Evolutionary conservation across 768 basidiomycete genomes (phyloP).

Genomic region (Rhizopogon vinicolor): DNA sequence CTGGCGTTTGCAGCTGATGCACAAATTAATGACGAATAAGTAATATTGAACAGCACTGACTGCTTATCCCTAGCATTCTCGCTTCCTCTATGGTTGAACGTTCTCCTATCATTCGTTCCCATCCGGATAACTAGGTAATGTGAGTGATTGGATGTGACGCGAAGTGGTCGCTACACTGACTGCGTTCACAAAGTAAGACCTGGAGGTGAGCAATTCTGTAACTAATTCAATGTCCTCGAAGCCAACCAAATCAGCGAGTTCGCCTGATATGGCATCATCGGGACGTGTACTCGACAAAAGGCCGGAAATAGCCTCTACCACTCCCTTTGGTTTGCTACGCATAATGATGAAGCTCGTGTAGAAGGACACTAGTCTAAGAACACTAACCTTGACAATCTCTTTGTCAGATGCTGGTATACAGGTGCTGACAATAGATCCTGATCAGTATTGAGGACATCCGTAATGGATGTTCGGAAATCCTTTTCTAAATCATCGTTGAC

Average conservation of each 20-base stretch:
- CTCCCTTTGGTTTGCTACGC: conserved; percentile 2
- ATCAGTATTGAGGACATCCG: background rate
- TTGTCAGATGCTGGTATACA: background rate
- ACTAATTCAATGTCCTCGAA: conserved; percentile 81
- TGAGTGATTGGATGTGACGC: background rate
- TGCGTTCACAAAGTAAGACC: conserved; percentile 42
- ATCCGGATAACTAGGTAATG: background rate
- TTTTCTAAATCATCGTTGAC: background rate
- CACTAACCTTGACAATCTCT: background rate
- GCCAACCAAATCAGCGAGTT: conserved; percentile 77
- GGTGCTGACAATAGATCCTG: background rate
- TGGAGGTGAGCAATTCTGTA: conserved; percentile 60
- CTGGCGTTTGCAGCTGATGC: conserved; percentile 12
- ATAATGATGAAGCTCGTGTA: background rate
- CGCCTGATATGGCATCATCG: conserved; percentile 72
- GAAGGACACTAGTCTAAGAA: background rate
- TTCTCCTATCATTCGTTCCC: background rate
- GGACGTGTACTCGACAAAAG: conserved; percentile 45
- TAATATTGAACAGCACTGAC: background rate
- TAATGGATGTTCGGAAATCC: background rate
- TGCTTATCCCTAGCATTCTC: background rate
- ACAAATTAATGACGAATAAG: background rate
- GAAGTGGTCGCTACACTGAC: conserved; percentile 29
- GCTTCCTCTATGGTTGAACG: background rate
- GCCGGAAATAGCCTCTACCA: conserved; percentile 17